Evolutionary conservation across 768 basidiomycete species (phyloP).

Genomic region (Cystobasidium ongulense): DNA sequence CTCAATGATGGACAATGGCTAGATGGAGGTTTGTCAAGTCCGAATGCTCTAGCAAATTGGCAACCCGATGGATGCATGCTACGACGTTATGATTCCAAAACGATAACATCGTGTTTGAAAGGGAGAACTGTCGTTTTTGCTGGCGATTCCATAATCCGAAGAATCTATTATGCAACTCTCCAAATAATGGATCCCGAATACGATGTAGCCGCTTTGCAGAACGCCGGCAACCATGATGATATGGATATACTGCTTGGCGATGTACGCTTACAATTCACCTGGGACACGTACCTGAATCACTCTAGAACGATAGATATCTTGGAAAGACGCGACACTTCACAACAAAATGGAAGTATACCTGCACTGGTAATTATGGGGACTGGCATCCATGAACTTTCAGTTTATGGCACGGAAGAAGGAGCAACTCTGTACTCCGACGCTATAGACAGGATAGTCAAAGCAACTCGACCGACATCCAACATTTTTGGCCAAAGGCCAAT

Average conservation of each 20-base stretch:
- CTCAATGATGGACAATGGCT: conserved; percentile 70
- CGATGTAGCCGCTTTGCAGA: conserved; percentile 2
- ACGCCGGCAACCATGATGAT: conserved; percentile 62
- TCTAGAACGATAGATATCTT: conserved; percentile 54
- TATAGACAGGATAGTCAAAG: conserved; percentile 58
- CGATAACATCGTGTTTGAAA: conserved; percentile 41
- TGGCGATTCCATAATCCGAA: conserved; percentile 81
- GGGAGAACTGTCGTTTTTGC: conserved; percentile 60
- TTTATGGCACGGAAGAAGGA: conserved; percentile 52
- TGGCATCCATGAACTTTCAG: conserved; percentile 81
- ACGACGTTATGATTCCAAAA: conserved; percentile 55
- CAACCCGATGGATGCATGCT: conserved; percentile 82
- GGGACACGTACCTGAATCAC: conserved; percentile 82
- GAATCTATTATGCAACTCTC: conserved; percentile 56
- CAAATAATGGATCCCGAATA: conserved; percentile 53
- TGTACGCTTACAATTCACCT: conserved; percentile 56
- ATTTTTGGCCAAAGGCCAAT: conserved; percentile 43
- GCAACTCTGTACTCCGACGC: conserved; percentile 71
- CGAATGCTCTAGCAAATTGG: conserved; percentile 54
- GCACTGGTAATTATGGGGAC: conserved; percentile 72
- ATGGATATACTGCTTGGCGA: conserved; percentile 52
- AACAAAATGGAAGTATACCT: conserved; percentile 44
- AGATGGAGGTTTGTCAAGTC: conserved; percentile 50
- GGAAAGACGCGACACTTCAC: conserved; percentile 16
- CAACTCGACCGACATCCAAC: conserved; percentile 39